A percentile compares a stretch with the other conserved stretches of the same genome.
Evolutionary conservation across 2,329 filamentous ascomycete species (phyloP).

Genomic region (Septoria petroselini): DNA sequence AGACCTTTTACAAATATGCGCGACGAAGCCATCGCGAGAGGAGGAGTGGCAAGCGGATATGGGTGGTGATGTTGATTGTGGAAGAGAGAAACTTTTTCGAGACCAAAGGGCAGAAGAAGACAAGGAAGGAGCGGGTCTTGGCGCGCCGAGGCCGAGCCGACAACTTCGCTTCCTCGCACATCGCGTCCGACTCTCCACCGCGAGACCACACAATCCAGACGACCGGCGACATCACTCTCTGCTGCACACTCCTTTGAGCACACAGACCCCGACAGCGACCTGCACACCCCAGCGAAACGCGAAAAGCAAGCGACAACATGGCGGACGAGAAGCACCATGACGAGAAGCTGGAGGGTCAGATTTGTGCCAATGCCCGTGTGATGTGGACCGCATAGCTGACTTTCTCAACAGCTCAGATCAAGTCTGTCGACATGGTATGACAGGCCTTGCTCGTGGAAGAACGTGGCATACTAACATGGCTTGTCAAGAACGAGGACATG

Average conservation of each 20-base stretch:
- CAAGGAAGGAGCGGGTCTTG: too few species aligned
- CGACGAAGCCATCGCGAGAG: slow-evolving; percentile 64
- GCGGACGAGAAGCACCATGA: slow-evolving; percentile 30
- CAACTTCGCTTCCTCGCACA: too few species aligned
- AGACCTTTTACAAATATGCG: slow-evolving; percentile 70
- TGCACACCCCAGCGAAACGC: background rate
- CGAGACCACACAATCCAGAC: background rate
- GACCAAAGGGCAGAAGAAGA: too few species aligned
- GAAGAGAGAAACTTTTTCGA: too few species aligned
- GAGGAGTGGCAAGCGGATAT: background rate
- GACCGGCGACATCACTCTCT: background rate
- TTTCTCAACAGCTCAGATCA: slow-evolving; percentile 73
- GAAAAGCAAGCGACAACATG: slow-evolving; percentile 23
- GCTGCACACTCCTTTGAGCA: background rate
- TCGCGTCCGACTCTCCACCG: too few species aligned
- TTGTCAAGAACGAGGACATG: slow-evolving; percentile 84
- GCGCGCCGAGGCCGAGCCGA: too few species aligned
- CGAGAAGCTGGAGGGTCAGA: slow-evolving; percentile 68
- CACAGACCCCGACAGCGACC: background rate
- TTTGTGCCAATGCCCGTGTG: slow-evolving; percentile 27
- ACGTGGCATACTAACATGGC: background rate
- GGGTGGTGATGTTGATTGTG: background rate
- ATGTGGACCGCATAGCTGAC: slow-evolving; percentile 14
- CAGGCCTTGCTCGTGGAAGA: background rate
- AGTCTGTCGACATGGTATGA: slow-evolving; percentile 95